A percentile compares a stretch with the other conserved stretches of the same genome.
phyloP scores from a whole-genome alignment of 2,329 filamentous ascomycete species.

The Fusarium austroafricanum region DNA sequence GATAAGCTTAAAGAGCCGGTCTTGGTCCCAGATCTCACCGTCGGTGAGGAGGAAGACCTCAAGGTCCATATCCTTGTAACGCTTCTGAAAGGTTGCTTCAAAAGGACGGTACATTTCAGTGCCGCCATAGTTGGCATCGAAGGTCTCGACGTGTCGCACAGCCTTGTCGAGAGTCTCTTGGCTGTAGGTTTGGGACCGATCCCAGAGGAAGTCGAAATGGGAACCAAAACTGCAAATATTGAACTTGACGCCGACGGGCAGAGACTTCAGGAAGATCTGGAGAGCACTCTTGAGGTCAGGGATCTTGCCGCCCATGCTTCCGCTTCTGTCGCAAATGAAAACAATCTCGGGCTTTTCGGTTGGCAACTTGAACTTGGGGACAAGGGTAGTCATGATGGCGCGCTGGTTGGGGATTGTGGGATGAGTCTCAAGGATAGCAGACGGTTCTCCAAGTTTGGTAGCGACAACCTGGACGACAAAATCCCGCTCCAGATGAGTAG shows the following conservation, averaged over 20 bases:
- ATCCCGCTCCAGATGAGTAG: constrained; percentile 68
- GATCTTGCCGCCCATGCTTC: constrained; percentile 71
- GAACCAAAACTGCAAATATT: constrained; percentile 77
- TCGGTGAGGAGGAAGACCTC: constrained; percentile 69
- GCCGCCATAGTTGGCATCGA: constrained; percentile 62
- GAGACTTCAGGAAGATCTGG: constrained; percentile 72
- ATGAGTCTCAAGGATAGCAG: constrained; percentile 74
- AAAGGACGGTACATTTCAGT: constrained; percentile 64
- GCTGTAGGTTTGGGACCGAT: constrained; percentile 59
- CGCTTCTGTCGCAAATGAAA: constrained; percentile 78
- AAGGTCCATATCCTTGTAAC: constrained; percentile 60
- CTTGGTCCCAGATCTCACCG: constrained; percentile 64
- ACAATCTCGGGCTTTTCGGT: constrained; percentile 70
- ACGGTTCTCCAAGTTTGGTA: constrained; percentile 69
- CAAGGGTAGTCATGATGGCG: constrained; percentile 76
- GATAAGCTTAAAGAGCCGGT: constrained; percentile 58
- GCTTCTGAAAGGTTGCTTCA: constrained; percentile 55
- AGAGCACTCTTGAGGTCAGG: constrained; percentile 65
- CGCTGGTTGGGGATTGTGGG: constrained; percentile 69
- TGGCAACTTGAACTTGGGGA: constrained; percentile 75
- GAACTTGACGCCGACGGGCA: constrained; percentile 73
- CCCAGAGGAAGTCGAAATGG: constrained; percentile 59
- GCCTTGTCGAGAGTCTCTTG: constrained; percentile 58
- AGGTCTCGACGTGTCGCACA: constrained; percentile 54
- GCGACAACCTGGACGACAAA: constrained; percentile 74